Conservation (phyloP, 2,329 filamentous ascomycete species). For the Blastomyces emzantsi region DNA sequence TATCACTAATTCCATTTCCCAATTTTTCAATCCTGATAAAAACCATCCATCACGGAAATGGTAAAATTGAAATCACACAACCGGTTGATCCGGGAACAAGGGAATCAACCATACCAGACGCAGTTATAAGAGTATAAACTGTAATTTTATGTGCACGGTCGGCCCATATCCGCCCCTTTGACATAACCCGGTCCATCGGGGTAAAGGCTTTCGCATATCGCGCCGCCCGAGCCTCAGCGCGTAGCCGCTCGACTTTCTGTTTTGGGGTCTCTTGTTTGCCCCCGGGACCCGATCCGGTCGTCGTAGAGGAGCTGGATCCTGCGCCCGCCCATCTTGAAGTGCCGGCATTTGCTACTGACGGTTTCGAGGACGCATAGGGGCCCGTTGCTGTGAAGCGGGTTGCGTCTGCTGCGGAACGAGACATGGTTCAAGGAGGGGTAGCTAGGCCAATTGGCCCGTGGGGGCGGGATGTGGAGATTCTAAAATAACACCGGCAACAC, state of each 20-base stretch:
- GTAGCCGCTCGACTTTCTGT: constrained; percentile 59
- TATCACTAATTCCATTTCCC: background rate
- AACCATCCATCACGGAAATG: background rate
- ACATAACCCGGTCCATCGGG: constrained; percentile 46
- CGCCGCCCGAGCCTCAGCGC: constrained; percentile 59
- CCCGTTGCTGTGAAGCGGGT: constrained; percentile 45
- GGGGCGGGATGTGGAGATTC: too few species aligned
- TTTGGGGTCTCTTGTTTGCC: constrained; percentile 51
- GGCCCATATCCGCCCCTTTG: constrained; percentile 47
- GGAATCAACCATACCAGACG: constrained; percentile 45
- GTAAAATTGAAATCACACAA: background rate
- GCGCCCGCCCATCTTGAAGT: constrained; percentile 15
- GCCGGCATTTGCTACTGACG: constrained; percentile 22
- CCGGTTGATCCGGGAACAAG: constrained; percentile 4
- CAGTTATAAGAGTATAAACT: constrained; percentile 51
- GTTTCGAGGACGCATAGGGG: constrained; percentile 40
- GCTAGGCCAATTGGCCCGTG: constrained; percentile 2
- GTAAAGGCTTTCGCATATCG: constrained; percentile 51
- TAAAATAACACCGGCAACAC: background rate
- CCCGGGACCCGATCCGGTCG: constrained; percentile 8
- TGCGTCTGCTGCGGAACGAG: constrained; percentile 41
- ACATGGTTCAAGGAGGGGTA: constrained; percentile 26
- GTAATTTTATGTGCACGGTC: constrained; percentile 54
- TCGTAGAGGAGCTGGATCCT: constrained; percentile 16
- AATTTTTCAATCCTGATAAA: background rate